Base-by-base conservation (phyloP, 768 basidiomycete genomes). In the Neoboletus magnificus region DNA sequence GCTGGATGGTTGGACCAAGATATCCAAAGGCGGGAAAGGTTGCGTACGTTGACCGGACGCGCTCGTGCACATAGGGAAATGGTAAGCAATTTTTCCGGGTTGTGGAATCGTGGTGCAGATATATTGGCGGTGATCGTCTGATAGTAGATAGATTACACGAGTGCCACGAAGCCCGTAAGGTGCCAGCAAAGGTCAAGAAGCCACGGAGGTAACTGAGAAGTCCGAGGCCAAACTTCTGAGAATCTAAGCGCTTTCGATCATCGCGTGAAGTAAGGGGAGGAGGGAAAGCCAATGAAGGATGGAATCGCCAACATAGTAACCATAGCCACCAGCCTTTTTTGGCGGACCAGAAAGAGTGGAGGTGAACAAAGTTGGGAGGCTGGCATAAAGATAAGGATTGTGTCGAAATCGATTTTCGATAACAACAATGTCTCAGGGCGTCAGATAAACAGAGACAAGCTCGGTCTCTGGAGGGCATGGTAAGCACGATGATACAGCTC, bases 161-260 rank as follows among this genome's bases (percentile, higher is more conserved):
- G 59, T 64, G 69, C 71, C 71, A 70, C 71, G 60, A 72, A 71
- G 69, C 20, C 49, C 53, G 59, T 45, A 57, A 55, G 45, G 59
- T 56, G 57, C 55, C 54, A 54, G 59, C 50, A 55, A 57, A 58
- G 50, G 56, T 59, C 48, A 33, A 64, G 71, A 71, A 70, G 71
- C 56, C 59, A 70, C 71, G 69, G 69, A 66, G 60, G 69, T 70
- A 71, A 61, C 39, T 50, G 53, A 62, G 40, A 70, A 72, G 69
- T 72, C 69, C 69, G 69, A 72, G 66, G 69, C 20, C 42, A 66
- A 42, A 36, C 66, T 66, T 70, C 63, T 64, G 68, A 58, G 70
- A 63, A 69, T 65, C 61, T 55, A 56, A 60, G 50, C 62, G 43
- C 52, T 60, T 60, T 65, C 59, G 66, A 66, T 62, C 47, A 63